Percentiles rank a stretch among this genome's conserved stretches.
Conservation (phyloP, 1,139 yeast species). For the Candida sojae region DNA sequence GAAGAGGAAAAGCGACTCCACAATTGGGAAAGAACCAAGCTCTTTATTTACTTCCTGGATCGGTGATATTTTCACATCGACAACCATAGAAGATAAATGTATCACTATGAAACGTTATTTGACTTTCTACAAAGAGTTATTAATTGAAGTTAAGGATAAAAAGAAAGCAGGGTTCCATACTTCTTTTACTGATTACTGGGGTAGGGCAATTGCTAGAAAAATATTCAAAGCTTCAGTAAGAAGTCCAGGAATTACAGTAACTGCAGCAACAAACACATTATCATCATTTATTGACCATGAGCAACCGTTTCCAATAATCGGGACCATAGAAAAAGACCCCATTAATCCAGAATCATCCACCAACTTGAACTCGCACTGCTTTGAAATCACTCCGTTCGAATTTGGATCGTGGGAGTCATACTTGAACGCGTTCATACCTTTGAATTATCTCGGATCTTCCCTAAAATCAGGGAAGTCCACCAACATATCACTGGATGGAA, state of each 20-base stretch:
- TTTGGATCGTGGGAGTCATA: conserved; percentile 68
- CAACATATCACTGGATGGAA: conserved; percentile 16
- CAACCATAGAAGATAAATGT: neutral
- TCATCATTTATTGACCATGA: conserved; percentile 21
- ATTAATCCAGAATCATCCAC: conserved; percentile 17
- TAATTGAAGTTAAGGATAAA: conserved; percentile 52
- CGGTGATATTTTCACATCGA: neutral
- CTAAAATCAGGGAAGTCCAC: conserved; percentile 34
- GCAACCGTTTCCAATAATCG: conserved; percentile 47
- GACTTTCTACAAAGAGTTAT: conserved; percentile 51
- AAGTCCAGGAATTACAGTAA: conserved; percentile 35
- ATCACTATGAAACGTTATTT: conserved; percentile 30
- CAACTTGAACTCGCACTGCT: conserved; percentile 30
- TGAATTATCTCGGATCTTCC: conserved; percentile 55
- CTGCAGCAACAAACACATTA: conserved; percentile 20
- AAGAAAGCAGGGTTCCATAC: conserved; percentile 54
- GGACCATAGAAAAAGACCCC: conserved; percentile 36
- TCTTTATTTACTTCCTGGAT: conserved; percentile 6
- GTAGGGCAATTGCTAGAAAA: conserved; percentile 55
- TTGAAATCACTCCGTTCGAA: conserved; percentile 66
- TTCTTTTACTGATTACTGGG: conserved; percentile 70
- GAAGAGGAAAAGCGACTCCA: conserved; percentile 4
- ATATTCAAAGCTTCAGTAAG: conserved; percentile 41
- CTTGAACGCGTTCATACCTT: conserved; percentile 51
- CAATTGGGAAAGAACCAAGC: neutral